Base-by-base conservation (phyloP, 176 grass and related monocot genomes). In the Canna indica region DNA sequence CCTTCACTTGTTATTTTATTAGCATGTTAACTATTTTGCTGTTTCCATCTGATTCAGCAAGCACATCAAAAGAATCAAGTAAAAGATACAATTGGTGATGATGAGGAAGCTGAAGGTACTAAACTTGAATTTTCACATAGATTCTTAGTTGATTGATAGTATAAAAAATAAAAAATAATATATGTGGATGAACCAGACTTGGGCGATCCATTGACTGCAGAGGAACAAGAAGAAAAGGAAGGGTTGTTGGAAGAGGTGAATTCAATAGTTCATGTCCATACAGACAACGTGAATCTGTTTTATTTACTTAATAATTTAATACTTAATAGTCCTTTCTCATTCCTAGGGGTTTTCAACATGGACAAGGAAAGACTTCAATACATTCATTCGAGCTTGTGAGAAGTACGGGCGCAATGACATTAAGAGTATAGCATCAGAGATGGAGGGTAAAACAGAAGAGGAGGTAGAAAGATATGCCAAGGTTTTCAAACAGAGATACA, bases 371-470 rank as follows among this genome's bases (percentile, higher is more conserved):
- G 94, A 99, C 70, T 99, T 99, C 70, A 93, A 90, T 66, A 81
- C 94, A 76, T 99, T 99, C 41, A 88, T 93, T 52, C 84, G 94
- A 72, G 90, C 94, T 47, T 99, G 94, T 59, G 94, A 99, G 78
- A 99, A 90, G 48, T 93, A 90, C 78, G 94, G 94, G 20, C 84
- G 94, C 22, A 90, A 76, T 87, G 94, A 93, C 73, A 90, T 99
- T 10, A 99, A 90, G 79, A 85, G 77, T 77, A 90, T 99, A 81
- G 85, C 86, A 72, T 83, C 80, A 78, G 94, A 99, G 73, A 90
- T 99, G 69, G 94, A 99, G 67, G 94, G 89, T 30, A 99, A 99
- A 72, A 80, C 90, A 36, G 94, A 99, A 79, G 94, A 99, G 73
- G 94, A 99, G 81, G 94, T 99, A 62, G 86, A 93, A 62, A 83